Evolutionary conservation across 179 eudicot species (phyloP).

Genomic region (Drosera spatulata): DNA sequence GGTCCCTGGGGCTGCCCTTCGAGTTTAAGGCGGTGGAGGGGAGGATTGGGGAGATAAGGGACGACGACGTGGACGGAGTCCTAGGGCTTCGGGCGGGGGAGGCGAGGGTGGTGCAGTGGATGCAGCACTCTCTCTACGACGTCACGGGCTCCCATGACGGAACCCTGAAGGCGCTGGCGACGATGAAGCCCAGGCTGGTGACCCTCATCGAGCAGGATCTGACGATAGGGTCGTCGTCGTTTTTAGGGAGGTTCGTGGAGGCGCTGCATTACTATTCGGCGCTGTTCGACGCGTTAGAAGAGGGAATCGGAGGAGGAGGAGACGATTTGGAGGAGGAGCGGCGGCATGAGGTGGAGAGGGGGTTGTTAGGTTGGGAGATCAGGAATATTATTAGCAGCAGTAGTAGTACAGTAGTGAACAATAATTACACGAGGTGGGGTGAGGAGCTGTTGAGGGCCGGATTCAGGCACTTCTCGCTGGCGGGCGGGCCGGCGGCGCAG

Average conservation of each 20-base stretch:
- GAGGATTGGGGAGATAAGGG: constrained; percentile 28
- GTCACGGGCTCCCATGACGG: constrained; percentile 29
- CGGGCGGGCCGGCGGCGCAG: too few relatives aligned
- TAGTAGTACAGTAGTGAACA: constrained; percentile 9
- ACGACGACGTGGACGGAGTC: constrained; percentile 10
- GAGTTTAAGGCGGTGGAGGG: constrained; percentile 38
- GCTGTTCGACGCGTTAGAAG: constrained; percentile 47
- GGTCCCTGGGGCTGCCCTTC: constrained; percentile 33
- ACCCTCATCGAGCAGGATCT: constrained; percentile 45
- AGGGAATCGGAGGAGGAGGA: constrained; percentile 23
- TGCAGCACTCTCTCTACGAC: constrained; percentile 40
- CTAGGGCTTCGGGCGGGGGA: constrained; percentile 15
- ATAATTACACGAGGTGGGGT: constrained; percentile 17
- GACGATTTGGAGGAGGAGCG: constrained; percentile 9
- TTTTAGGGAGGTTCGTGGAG: constrained; percentile 36
- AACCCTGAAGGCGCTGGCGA: constrained; percentile 19
- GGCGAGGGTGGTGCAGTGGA: constrained; percentile 39
- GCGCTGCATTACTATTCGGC: constrained; percentile 55
- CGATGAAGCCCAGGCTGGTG: constrained; percentile 34
- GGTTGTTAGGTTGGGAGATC: constrained; percentile 41
- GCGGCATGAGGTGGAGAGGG: constrained; percentile 39
- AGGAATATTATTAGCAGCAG: constrained; percentile 28
- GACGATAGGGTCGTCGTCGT: constrained; percentile 14
- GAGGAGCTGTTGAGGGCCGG: constrained; percentile 27
- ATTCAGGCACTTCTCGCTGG: constrained; percentile 2